A percentile compares a stretch with the other conserved stretches of the same genome.
Evolutionary conservation across 2,329 filamentous ascomycete species (phyloP).

Genomic region (Neopestalotiopsis sp.): DNA sequence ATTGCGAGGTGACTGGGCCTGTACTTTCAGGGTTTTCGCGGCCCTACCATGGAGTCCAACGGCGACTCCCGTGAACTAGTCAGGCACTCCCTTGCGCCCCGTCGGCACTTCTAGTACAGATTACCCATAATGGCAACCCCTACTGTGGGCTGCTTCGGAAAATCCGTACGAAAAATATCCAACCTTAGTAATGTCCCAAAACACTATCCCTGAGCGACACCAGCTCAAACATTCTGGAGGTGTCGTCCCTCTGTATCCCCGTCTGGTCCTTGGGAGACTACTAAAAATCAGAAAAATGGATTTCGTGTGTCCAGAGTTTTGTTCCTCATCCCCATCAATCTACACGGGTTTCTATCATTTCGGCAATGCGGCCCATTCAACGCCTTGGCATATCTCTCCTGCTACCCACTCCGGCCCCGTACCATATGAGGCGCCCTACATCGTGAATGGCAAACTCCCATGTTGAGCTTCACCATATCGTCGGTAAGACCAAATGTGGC

Average conservation of each 20-base stretch:
- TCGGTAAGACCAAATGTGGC: not conserved
- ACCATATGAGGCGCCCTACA: not conserved
- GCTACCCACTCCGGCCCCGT: not conserved
- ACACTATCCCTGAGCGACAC: too few species aligned
- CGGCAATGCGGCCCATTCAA: not conserved
- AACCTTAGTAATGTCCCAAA: not conserved
- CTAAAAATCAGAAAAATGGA: too few species aligned
- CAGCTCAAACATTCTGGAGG: too few species aligned
- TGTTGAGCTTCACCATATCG: not conserved
- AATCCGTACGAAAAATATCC: not conserved
- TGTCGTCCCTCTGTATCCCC: too few species aligned
- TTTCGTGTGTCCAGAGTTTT: too few species aligned
- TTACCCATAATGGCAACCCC: not conserved
- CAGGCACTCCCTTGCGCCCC: not conserved
- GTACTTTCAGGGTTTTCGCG: not conserved
- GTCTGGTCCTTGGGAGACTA: too few species aligned
- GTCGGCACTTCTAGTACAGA: not conserved
- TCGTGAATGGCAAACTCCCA: not conserved
- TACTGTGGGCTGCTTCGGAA: not conserved
- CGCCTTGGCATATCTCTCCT: not conserved
- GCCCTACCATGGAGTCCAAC: not conserved
- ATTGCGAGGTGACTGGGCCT: not conserved
- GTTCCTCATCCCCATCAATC: not conserved
- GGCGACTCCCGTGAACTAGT: constrained; percentile 1
- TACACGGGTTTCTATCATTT: too few species aligned